These are phyloP conservation scores for Diaporthe sp. DNA, from an alignment of 2,329 filamentous ascomycete species.

Conservation along the genomic window DNA sequence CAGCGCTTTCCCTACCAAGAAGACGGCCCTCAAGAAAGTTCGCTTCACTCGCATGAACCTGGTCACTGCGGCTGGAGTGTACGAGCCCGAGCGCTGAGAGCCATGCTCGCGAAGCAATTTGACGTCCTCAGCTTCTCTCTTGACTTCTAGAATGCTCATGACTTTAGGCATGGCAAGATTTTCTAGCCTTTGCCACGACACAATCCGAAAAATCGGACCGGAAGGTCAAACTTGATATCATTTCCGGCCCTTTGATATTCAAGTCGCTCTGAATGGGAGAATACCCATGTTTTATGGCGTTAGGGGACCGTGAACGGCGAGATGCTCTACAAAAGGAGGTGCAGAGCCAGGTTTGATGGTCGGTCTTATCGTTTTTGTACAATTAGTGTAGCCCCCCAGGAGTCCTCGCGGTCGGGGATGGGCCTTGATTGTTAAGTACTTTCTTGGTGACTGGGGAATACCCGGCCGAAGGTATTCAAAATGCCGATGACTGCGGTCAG, in stretches of 20 bases:
- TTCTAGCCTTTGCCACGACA: background rate
- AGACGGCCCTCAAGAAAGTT: constrained; percentile 93
- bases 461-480: background rate
- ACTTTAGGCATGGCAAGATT: background rate
- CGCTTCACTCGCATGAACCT: constrained; percentile 96
- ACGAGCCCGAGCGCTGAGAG: constrained; percentile 65
- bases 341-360: background rate
- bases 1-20: constrained; percentile 95
- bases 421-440: background rate
- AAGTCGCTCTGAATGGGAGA: background rate
- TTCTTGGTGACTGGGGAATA: background rate
- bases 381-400: background rate
- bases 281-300: constrained; percentile 24
- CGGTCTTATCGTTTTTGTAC: background rate
- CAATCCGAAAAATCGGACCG: background rate
- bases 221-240: background rate
- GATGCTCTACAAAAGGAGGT: background rate
- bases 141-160: background rate
- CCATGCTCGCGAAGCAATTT: background rate
- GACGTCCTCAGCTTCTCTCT: background rate
- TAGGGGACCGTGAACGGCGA: background rate
- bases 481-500: background rate
- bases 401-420: no score
- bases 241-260: background rate
- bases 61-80: constrained; percentile 85